phyloP scores from a whole-genome alignment of 164 flowering plant genomes.

The Akebia trifoliata region DNA sequence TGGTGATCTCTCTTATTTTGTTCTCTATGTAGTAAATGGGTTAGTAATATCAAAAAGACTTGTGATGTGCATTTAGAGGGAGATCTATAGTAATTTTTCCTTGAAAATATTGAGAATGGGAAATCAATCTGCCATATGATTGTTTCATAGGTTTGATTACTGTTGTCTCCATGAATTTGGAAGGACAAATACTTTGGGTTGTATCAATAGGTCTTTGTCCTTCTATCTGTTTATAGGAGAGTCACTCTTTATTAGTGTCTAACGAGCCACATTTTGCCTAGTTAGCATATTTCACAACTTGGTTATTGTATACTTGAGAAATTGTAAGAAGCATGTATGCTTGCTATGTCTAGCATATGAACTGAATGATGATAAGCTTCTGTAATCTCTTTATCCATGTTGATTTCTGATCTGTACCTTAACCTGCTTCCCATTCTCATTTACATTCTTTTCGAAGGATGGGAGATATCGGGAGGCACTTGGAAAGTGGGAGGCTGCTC shows the following conservation, averaged over 20 bases:
- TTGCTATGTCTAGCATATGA: not conserved
- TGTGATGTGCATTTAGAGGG: too few species aligned
- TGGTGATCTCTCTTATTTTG: too few species aligned
- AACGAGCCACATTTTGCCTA: not conserved
- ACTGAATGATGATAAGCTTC: not conserved
- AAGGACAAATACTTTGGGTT: too few species aligned
- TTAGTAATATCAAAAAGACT: too few species aligned
- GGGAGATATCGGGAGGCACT: constrained; percentile 77
- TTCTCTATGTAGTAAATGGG: too few species aligned
- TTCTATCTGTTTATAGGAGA: too few species aligned
- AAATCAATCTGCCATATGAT: too few species aligned
- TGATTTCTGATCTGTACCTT: not conserved
- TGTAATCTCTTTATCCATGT: constrained; percentile 1
- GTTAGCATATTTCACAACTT: not conserved
- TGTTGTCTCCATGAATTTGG: too few species aligned
- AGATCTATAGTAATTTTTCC: too few species aligned
- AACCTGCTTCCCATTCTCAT: constrained; percentile 2
- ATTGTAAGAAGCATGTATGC: not conserved
- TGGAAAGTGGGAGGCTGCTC: constrained; percentile 89
- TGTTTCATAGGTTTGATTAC: too few species aligned
- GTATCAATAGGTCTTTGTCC: too few species aligned
- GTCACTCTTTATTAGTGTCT: not conserved
- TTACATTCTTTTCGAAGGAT: constrained; percentile 37
- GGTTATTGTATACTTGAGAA: not conserved
- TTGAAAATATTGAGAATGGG: too few species aligned